Percentiles rank a stretch among this genome's conserved stretches.
Evolutionary conservation across 2,329 filamentous ascomycete species (phyloP).

Genomic region (Diplodia mutila): DNA sequence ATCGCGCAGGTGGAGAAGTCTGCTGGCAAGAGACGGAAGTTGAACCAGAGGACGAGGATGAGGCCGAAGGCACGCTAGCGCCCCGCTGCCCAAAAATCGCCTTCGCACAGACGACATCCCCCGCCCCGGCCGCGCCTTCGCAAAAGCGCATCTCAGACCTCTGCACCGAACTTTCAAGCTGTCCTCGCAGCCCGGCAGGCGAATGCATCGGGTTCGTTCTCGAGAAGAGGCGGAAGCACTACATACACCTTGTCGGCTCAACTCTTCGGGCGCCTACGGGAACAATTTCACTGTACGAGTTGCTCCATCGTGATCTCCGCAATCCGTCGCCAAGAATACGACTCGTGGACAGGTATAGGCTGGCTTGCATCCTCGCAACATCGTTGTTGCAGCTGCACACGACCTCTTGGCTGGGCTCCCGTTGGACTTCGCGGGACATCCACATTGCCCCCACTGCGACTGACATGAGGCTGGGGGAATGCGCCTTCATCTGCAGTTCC

Average conservation of each 20-base stretch:
- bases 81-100: not conserved
- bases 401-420: not conserved
- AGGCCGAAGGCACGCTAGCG: not conserved
- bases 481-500: conserved; percentile 10
- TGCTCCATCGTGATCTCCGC: not conserved
- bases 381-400: not conserved
- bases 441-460: not conserved
- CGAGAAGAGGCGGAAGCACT: not conserved
- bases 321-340: conserved; percentile 7
- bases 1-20: not conserved
- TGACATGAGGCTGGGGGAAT: not conserved
- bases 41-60: not conserved
- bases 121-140: not conserved
- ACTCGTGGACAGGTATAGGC: not conserved
- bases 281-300: conserved; percentile 16
- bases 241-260: not conserved
- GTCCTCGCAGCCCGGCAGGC: not conserved
- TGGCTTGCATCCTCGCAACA: not conserved
- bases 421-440: conserved; percentile 1
- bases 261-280: not conserved
- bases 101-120: conserved; percentile 3
- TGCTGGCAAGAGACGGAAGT: conserved; percentile 1
- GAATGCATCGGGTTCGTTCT: not conserved
- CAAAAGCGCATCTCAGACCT: not conserved
- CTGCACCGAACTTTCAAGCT: not conserved